Percentiles rank a stretch among this genome's conserved stretches.
phyloP scores from a whole-genome alignment of 78 protist genomes.

The Chrysochromulina tobinii region DNA sequence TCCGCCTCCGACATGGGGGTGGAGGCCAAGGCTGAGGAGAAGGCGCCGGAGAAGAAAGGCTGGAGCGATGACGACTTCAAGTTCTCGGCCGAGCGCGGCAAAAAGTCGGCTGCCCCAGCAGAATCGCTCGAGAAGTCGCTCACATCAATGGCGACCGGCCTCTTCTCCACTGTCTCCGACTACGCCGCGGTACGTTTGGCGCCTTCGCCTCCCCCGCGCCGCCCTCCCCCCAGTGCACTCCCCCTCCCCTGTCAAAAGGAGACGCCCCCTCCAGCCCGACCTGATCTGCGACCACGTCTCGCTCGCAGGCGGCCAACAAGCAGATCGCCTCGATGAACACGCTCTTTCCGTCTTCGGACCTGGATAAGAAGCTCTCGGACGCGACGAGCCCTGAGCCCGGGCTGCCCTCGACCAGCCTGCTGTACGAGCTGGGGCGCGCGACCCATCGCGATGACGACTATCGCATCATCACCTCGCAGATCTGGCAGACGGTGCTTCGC shows the following conservation, averaged over 20 bases:
- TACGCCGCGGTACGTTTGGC: no score
- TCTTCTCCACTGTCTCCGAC: neutral
- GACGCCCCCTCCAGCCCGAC: no score
- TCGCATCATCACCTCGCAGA: neutral
- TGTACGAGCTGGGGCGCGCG: conserved; percentile 23
- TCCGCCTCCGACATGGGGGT: neutral
- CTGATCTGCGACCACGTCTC: neutral
- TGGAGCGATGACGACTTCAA: conserved; percentile 9
- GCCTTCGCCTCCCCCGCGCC: no score
- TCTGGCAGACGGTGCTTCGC: neutral
- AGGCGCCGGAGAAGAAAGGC: neutral
- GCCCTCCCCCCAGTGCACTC: no score
- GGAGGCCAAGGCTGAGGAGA: no score
- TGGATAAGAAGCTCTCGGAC: neutral
- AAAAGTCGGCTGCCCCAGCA: neutral
- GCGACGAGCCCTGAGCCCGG: neutral
- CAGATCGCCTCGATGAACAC: conserved; percentile 8
- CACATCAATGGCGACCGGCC: neutral
- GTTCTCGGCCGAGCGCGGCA: neutral
- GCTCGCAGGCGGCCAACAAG: neutral
- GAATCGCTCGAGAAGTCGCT: neutral
- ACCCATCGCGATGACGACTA: conserved; percentile 23
- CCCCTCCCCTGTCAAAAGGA: no score
- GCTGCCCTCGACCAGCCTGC: neutral
- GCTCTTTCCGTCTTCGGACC: neutral